Conservation (phyloP, 495 filamentous ascomycete genomes). For the Hamigera avellanea region DNA sequence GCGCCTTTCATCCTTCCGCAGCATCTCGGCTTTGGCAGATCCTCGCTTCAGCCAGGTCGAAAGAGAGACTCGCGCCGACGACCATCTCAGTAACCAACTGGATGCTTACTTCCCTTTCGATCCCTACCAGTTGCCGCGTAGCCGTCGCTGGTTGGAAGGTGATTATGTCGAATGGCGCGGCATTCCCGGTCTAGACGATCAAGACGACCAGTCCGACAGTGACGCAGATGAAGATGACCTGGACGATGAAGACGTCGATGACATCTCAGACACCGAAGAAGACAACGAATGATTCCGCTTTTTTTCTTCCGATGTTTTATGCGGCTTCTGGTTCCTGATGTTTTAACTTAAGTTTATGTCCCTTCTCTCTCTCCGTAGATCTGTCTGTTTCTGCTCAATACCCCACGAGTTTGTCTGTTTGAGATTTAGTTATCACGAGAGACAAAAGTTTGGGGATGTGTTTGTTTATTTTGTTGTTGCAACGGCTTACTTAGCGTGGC, state of each 20-base stretch:
- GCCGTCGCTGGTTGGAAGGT: constrained; percentile 70
- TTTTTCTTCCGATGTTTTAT: too few relatives aligned
- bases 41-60: constrained; percentile 31
- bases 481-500: constrained; percentile 1
- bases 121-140: constrained; percentile 77
- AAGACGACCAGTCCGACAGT: constrained; percentile 41
- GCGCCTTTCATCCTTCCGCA: constrained; percentile 52
- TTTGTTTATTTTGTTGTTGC: neutral
- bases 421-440: neutral
- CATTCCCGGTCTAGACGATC: constrained; percentile 57
- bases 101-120: constrained; percentile 97
- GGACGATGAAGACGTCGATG: constrained; percentile 16
- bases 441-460: neutral
- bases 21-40: constrained; percentile 18
- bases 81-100: constrained; percentile 62
- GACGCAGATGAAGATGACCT: constrained; percentile 15
- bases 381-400: constrained; percentile 7
- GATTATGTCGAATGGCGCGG: constrained; percentile 80
- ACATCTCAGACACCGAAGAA: constrained; percentile 27
- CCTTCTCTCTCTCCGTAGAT: neutral
- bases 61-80: constrained; percentile 51
- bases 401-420: constrained; percentile 1
- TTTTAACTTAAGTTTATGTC: neutral
- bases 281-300: constrained; percentile 8
- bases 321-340: neutral